These are phyloP conservation scores for Trypanosoma lewisi DNA, from an alignment of 208 protist genomes.

Conservation along the genomic window DNA sequence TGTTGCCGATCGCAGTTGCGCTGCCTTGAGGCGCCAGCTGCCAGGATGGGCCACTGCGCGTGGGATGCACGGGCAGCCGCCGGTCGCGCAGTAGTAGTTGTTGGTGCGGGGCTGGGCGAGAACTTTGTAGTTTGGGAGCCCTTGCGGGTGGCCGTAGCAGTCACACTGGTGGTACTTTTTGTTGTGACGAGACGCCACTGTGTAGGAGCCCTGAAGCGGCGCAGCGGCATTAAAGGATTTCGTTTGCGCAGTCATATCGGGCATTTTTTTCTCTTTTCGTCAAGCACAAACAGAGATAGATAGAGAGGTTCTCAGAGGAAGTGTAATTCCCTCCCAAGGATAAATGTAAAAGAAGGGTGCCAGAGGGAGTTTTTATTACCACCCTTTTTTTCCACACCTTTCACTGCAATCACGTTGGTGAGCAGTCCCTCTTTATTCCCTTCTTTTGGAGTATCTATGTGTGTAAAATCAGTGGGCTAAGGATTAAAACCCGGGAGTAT, in stretches of 20 bases:
- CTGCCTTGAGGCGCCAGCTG: constrained; percentile 59
- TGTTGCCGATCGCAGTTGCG: constrained; percentile 55
- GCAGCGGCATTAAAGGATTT: neutral
- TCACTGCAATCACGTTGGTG: no score
- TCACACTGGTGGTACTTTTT: constrained; percentile 46
- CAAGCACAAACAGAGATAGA: no score
- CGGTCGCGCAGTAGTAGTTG: constrained; percentile 72
- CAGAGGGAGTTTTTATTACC: no score
- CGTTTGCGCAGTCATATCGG: neutral
- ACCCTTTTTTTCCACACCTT: no score
- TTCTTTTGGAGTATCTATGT: no score
- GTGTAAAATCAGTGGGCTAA: no score
- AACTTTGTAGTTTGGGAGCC: constrained; percentile 67
- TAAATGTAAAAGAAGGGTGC: no score
- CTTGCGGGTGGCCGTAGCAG: constrained; percentile 56
- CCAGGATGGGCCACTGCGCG: constrained; percentile 61
- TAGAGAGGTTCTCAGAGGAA: no score
- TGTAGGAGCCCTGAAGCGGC: constrained; percentile 15
- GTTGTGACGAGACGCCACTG: constrained; percentile 11
- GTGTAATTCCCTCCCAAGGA: no score
- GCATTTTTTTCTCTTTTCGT: no score
- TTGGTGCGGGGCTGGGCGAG: constrained; percentile 71
- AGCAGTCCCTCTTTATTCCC: no score
- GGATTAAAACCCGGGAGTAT: no score
- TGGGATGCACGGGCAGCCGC: constrained; percentile 76